Conservation (phyloP, 31 red algal genomes). For the Porphyra umbilicalis region DNA sequence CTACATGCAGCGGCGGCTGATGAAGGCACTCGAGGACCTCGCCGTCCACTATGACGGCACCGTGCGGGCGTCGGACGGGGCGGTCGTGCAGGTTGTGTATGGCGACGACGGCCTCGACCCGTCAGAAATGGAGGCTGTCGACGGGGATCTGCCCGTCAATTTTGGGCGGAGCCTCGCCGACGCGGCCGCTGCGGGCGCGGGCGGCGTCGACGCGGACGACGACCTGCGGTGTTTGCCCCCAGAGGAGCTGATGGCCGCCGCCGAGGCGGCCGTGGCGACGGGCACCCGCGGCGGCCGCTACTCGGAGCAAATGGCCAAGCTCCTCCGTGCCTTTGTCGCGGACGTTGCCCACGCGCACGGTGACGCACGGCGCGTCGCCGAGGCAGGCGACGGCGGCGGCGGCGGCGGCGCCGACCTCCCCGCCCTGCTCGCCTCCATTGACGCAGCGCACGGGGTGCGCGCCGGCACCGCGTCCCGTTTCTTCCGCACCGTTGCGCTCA, state of each 20-base stretch:
- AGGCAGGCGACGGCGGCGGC: neutral
- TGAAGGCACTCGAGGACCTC: slow-evolving; percentile 99
- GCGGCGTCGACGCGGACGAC: neutral
- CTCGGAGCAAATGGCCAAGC: neutral
- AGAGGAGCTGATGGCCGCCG: neutral
- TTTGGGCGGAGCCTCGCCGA: slow-evolving; percentile 42
- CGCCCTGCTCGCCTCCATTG: neutral
- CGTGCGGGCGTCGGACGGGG: slow-evolving; percentile 68
- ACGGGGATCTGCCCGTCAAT: slow-evolving; percentile 47
- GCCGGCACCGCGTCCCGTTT: neutral
- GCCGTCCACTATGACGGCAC: slow-evolving; percentile 91
- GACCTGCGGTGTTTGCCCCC: neutral
- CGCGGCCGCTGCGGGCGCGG: slow-evolving; percentile 17
- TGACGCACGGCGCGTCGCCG: neutral
- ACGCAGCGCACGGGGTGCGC: slow-evolving; percentile 15
- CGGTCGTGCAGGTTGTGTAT: slow-evolving; percentile 84
- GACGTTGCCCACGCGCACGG: neutral
- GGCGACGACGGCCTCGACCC: slow-evolving; percentile 97
- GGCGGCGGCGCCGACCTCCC: neutral
- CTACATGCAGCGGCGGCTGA: slow-evolving; percentile 92
- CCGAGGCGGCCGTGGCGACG: neutral
- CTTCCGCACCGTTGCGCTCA: slow-evolving; percentile 3
- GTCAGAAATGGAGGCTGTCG: slow-evolving; percentile 65
- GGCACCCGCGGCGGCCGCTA: neutral
- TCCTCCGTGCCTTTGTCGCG: neutral